Evolutionary conservation across 2,329 filamentous ascomycete genomes (phyloP), one percentile per base, ranked within the genome.

Genomic region (Shiraia sp.): DNA sequence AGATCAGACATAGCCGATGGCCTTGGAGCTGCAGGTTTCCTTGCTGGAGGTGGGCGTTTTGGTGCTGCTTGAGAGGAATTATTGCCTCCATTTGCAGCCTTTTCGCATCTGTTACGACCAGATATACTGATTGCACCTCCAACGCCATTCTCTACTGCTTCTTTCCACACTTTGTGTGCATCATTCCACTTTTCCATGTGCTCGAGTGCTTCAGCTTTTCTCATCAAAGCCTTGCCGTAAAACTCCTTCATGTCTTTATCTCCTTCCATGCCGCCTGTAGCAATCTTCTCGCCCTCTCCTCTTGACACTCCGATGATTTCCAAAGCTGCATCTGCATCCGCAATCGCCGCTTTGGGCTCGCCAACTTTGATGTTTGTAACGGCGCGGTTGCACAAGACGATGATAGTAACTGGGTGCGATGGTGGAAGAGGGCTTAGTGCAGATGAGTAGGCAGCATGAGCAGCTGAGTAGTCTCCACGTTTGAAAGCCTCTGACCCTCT

Each of bases 171-270:
- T 2, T 76, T 73, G 0, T 83, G 84, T 1, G 93, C 93, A 36
- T 97, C 92, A 2, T 75, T 72, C 92, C 92, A 99, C 65, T 87
- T 89, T 72, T 99, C 93, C 77, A 99, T 86, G 63, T 96, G 87
- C 69, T 99, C 93, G 6, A 97, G 77, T 1, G 90, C 93, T 71
- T 99, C 93, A 1, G 93, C 93, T 74, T 97, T 97, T 39, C 93
- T 86, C 72, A 88, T 92, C 22, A 97, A 74, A 0, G 92, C 92
- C 69, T 97, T 99, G 38, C 90, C 91, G 63, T 87, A 97, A 49
- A 96, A 88, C 13, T 96, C 91, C 50, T 83, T 87, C 88, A 99
- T 95, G 33, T 92, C 86, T 54, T 95, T 93, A 14, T 77, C 76
- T 6, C 73, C 72, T 40, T 79, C 79, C 5, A 75, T 73, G 10